These are phyloP conservation scores for Rubia yunnanensis DNA, from an alignment of 257 asterid species.

Conservation along the genomic window DNA sequence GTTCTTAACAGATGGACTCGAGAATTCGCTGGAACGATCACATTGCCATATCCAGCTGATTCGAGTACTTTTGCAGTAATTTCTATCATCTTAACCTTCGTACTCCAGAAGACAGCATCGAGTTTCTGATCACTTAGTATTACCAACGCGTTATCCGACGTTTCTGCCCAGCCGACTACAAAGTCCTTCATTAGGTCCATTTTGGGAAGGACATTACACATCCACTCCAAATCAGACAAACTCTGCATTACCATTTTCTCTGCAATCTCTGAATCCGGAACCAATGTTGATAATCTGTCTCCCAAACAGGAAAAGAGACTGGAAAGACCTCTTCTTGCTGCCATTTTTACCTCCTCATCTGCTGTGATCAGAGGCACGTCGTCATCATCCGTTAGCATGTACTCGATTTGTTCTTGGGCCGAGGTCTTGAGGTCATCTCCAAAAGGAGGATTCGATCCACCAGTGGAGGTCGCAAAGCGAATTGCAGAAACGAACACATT, in stretches of 20 bases:
- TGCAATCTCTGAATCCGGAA: slow-evolving; percentile 21
- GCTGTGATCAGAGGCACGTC: slow-evolving; percentile 37
- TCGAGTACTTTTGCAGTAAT: slow-evolving; percentile 66
- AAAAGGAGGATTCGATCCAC: slow-evolving; percentile 37
- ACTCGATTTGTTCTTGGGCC: slow-evolving; percentile 80
- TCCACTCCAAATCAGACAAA: slow-evolving; percentile 62
- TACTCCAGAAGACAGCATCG: slow-evolving; percentile 39
- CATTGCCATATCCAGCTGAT: slow-evolving; percentile 68
- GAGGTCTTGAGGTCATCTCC: slow-evolving; percentile 53
- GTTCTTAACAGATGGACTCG: slow-evolving; percentile 44
- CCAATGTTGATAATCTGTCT: slow-evolving; percentile 28
- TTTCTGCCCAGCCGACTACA: slow-evolving; percentile 46
- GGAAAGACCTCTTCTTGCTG: slow-evolving; percentile 40
- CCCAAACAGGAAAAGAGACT: slow-evolving; percentile 40
- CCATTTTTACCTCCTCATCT: slow-evolving; percentile 51
- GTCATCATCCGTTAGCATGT: slow-evolving; percentile 66
- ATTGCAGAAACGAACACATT: slow-evolving; percentile 55
- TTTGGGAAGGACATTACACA: slow-evolving; percentile 47
- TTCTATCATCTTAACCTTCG: slow-evolving; percentile 47
- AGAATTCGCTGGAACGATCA: slow-evolving; percentile 50
- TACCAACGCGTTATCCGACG: slow-evolving; percentile 31
- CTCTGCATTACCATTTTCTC: slow-evolving; percentile 29
- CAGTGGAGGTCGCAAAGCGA: slow-evolving; percentile 53
- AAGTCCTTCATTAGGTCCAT: slow-evolving; percentile 65
- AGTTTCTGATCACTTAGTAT: slow-evolving; percentile 33